phyloP scores from a whole-genome alignment of 805 yeast species.

The Starmerella tilneyi region DNA sequence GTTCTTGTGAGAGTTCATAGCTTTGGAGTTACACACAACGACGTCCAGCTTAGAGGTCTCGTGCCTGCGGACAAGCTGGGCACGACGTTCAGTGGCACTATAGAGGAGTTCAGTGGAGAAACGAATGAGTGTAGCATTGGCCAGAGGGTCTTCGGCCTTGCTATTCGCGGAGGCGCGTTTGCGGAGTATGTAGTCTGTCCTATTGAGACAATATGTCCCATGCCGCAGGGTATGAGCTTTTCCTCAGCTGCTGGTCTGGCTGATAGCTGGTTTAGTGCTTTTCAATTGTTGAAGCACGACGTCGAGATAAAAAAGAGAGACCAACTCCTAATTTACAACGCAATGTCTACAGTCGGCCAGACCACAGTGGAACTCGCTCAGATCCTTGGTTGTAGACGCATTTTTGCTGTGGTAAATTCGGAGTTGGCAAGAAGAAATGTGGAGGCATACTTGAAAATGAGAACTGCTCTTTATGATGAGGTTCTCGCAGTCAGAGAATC shows the following conservation, averaged over 20 bases:
- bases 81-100: slow-evolving; percentile 33
- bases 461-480: slow-evolving; percentile 23
- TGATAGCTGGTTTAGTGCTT: slow-evolving; percentile 34
- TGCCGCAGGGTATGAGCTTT: slow-evolving; percentile 25
- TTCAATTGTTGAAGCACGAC: slow-evolving; percentile 29
- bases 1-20: slow-evolving; percentile 30
- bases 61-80: slow-evolving; percentile 25
- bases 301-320: slow-evolving; percentile 28
- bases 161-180: slow-evolving; percentile 32
- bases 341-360: slow-evolving; percentile 32
- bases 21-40: slow-evolving; percentile 33
- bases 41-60: slow-evolving; percentile 16
- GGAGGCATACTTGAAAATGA: slow-evolving; percentile 17
- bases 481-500: slow-evolving; percentile 22
- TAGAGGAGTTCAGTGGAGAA: slow-evolving; percentile 20
- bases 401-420: slow-evolving; percentile 29
- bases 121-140: slow-evolving; percentile 25
- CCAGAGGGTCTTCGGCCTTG: slow-evolving; percentile 33
- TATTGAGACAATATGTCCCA: slow-evolving; percentile 22
- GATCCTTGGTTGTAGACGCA: slow-evolving; percentile 30
- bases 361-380: slow-evolving; percentile 35
- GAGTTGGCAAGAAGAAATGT: slow-evolving; percentile 26
- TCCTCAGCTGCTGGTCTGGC: slow-evolving; percentile 31
- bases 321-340: slow-evolving; percentile 31
- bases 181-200: slow-evolving; percentile 32